Evolutionary conservation across 2,329 filamentous ascomycete genomes (phyloP).

Genomic region (Penicillium sp.): DNA sequence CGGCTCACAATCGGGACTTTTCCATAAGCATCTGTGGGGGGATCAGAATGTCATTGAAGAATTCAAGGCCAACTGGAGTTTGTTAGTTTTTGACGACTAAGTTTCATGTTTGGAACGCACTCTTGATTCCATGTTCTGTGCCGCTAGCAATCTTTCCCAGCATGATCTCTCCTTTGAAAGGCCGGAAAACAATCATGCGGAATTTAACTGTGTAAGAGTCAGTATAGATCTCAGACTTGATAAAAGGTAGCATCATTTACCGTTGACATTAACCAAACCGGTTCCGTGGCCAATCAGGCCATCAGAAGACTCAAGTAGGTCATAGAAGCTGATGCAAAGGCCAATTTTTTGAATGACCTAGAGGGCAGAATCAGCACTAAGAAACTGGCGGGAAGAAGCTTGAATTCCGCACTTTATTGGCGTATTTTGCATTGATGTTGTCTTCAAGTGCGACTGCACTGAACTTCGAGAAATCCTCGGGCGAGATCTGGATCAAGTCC

Average conservation of each 20-base stretch:
- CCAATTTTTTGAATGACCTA: conserved; percentile 89
- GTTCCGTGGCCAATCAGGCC: conserved; percentile 91
- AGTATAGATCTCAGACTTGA: neutral
- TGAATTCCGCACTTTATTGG: conserved; percentile 67
- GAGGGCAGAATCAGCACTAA: conserved; percentile 2
- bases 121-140: conserved; percentile 68
- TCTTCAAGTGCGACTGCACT: conserved; percentile 87
- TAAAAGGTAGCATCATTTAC: conserved; percentile 46
- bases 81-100: conserved; percentile 10
- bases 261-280: conserved; percentile 90
- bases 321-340: conserved; percentile 89
- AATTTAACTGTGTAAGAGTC: conserved; percentile 69
- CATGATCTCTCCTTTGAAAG: conserved; percentile 92
- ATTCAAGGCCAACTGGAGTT: conserved; percentile 72
- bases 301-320: conserved; percentile 84
- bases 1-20: conserved; percentile 69
- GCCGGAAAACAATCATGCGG: conserved; percentile 86
- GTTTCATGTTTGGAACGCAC: conserved; percentile 44
- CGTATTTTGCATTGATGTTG: conserved; percentile 94
- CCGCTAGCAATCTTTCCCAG: conserved; percentile 77
- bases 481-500: conserved; percentile 89
- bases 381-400: neutral
- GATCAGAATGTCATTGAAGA: conserved; percentile 90
- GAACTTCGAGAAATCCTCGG: conserved; percentile 78
- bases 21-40: conserved; percentile 71